phyloP scores from a whole-genome alignment of 257 asterid species.

The Fraxinus anomala region DNA sequence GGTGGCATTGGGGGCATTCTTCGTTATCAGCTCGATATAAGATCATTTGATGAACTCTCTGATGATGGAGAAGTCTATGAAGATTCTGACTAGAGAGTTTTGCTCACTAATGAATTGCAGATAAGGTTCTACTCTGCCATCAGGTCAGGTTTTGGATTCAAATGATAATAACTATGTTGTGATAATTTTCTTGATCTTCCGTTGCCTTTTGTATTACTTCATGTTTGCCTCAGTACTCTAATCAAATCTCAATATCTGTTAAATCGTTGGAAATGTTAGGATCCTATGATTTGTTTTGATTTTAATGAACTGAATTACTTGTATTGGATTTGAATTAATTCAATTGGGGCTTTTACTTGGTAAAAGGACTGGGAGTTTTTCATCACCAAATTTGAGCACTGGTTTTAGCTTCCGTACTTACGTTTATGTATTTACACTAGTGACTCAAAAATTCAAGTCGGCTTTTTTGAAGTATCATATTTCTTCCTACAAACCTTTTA shows the following conservation, averaged over 20 bases:
- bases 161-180: not conserved
- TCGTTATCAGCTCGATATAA: constrained; percentile 40
- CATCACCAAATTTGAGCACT: not conserved
- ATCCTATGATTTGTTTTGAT: not conserved
- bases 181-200: not conserved
- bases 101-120: not conserved
- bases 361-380: not conserved
- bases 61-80: constrained; percentile 34
- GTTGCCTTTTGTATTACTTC: not conserved
- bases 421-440: too few species aligned
- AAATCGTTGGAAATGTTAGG: not conserved
- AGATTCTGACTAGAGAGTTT: constrained; percentile 39
- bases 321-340: too few species aligned
- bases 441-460: too few species aligned
- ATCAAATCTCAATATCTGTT: not conserved
- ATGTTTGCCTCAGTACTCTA: not conserved
- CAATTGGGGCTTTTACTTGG: too few species aligned
- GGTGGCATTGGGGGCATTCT: constrained; percentile 49
- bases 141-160: not conserved
- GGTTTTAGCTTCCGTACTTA: not conserved
- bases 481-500: too few species aligned
- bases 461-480: too few species aligned
- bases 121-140: not conserved
- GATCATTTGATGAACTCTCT: constrained; percentile 40
- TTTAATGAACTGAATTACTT: not conserved